Evolutionary conservation across 1,139 yeast species (phyloP), one percentile per base, ranked within the genome.

Genomic region (Hyphopichia fennica): DNA sequence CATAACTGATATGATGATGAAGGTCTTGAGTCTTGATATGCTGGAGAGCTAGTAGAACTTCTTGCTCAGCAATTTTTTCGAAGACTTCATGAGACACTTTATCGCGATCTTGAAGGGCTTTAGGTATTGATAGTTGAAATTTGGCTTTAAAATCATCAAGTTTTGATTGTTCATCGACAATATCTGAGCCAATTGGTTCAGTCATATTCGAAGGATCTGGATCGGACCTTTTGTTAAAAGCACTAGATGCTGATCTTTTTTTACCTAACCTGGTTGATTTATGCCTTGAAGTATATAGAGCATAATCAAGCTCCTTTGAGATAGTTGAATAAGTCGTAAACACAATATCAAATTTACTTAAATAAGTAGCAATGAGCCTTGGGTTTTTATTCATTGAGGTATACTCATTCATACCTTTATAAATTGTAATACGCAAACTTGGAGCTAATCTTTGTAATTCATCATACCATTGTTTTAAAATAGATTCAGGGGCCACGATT

Each of bases 401-500:
- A 37, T 78, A 75, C 34, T 69, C 71, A 16, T 71, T 72, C 27
- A 80, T 67, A 0, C 96, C 96, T 35, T 70, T 65, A 58, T 89
- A 89, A 8, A 81, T 72, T 34, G 81, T 76, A 0, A 86, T 79
- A 8, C 74, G 77, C 35, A 84, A 59, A 33, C 76, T 66, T 0
- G 81, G 74, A 0, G 90, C 83, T 42, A 86, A 80, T 32, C 69
- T 65, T 2, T 65, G 58, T 7, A 90, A 72, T 62, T 91, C 98
- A 17, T 81, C 81, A 1, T 76, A 72, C 98, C 98, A 93, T 58
- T 93, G 98, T 36, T 77, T 70, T 20, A 87, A 63, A 45, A 93
- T 88, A 0, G 96, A 79, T 33, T 81, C 84, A 0, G 99, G 98
- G 13, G 96, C 87, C 7, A 93, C 81, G 19, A 93, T 83, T 37